phyloP scores from a whole-genome alignment of 2,329 filamentous ascomycete species.

The Talaromyces sp. region DNA sequence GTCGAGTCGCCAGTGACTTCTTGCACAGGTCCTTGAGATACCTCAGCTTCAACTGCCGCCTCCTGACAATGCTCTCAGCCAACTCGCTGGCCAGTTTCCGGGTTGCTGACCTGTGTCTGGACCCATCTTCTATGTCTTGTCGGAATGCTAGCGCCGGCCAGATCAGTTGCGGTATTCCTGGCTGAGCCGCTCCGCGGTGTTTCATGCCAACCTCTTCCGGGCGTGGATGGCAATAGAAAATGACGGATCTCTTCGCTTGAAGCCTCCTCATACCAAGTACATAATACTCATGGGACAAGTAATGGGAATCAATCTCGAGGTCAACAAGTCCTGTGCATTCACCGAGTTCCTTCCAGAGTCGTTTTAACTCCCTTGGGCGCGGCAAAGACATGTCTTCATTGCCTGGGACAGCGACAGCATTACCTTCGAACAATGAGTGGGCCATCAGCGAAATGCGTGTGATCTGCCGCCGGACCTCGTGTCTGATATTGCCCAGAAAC shows the following conservation, averaged over 20 bases:
- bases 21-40: not conserved
- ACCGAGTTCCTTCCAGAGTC: not conserved
- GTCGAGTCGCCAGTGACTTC: not conserved
- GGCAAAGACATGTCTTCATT: not conserved
- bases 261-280: not conserved
- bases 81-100: not conserved
- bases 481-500: slow-evolving; percentile 9
- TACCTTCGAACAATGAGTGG: not conserved
- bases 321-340: not conserved
- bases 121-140: not conserved
- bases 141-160: not conserved
- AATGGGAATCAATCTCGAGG: slow-evolving; percentile 10
- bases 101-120: not conserved
- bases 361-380: not conserved
- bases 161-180: not conserved
- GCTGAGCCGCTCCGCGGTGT: not conserved
- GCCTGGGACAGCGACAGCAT: not conserved
- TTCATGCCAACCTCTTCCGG: not conserved
- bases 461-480: not conserved
- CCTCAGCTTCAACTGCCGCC: not conserved
- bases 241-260: not conserved
- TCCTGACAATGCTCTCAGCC: not conserved
- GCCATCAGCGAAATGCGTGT: not conserved
- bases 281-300: slow-evolving; percentile 10
- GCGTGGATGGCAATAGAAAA: not conserved